phyloP scores from a whole-genome alignment of 148 eudicot species.

The Pharnaceum exiguum region DNA sequence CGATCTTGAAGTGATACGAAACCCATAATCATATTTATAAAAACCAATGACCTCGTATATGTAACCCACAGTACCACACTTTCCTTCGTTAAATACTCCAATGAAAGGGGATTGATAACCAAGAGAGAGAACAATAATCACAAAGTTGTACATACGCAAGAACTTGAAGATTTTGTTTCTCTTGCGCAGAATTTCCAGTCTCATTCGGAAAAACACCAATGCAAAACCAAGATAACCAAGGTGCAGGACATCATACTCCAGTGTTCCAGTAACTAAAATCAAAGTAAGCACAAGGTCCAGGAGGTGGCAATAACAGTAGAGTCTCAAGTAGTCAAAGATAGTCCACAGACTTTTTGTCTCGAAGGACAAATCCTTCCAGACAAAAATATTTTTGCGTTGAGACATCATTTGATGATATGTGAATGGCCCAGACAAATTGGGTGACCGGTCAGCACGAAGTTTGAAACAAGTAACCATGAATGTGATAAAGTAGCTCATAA shows the following conservation, averaged over 20 bases:
- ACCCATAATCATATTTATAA: constrained; percentile 92
- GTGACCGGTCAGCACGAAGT: constrained; percentile 75
- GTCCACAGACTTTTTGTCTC: constrained; percentile 99
- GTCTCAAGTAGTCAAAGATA: constrained; percentile 84
- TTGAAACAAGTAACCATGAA: constrained; percentile 89
- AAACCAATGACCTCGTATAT: constrained; percentile 92
- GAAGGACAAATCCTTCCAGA: constrained; percentile 96
- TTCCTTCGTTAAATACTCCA: constrained; percentile 75
- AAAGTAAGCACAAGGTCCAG: constrained; percentile 93
- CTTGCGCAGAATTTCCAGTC: constrained; percentile 81
- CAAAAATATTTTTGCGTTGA: constrained; percentile 79
- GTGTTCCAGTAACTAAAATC: constrained; percentile 90
- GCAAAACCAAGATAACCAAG: constrained; percentile 99
- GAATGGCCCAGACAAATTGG: constrained; percentile 61
- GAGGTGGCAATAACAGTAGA: constrained; percentile 97
- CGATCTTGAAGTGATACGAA: constrained; percentile 92
- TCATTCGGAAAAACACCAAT: constrained; percentile 79
- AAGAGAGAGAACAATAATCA: constrained; percentile 81
- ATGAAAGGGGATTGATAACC: constrained; percentile 96
- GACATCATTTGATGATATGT: constrained; percentile 87
- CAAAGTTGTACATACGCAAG: constrained; percentile 89
- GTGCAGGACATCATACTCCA: constrained; percentile 92
- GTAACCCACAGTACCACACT: constrained; percentile 79
- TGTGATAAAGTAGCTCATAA: constrained; percentile 74
- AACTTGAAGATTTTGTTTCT: constrained; percentile 90